phyloP scores from a whole-genome alignment of 768 basidiomycete genomes.

The Termitomyces sp. region DNA sequence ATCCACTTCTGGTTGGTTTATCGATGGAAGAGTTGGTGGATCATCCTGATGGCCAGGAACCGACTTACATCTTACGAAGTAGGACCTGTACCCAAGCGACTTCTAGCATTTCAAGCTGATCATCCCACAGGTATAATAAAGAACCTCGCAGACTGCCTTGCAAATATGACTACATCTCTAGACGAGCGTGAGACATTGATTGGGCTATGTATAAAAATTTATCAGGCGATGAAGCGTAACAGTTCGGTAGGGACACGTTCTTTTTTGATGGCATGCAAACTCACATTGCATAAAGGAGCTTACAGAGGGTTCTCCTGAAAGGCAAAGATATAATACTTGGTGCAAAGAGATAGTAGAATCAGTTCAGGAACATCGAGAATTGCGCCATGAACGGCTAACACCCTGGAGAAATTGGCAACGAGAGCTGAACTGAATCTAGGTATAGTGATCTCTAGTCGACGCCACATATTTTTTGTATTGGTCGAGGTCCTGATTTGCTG shows the following conservation, averaged over 20 bases:
- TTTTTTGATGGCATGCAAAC: neutral
- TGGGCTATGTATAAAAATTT: constrained; percentile 37
- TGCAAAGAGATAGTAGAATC: constrained; percentile 26
- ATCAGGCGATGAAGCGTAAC: constrained; percentile 47
- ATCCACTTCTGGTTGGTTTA: constrained; percentile 7
- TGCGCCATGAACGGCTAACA: neutral
- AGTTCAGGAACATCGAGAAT: constrained; percentile 19
- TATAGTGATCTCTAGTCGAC: neutral
- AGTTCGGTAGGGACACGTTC: constrained; percentile 29
- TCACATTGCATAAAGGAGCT: constrained; percentile 15
- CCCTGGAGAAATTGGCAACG: neutral
- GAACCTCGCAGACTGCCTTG: constrained; percentile 35
- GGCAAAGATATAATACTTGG: constrained; percentile 25
- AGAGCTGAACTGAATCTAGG: constrained; percentile 15
- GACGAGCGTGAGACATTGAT: constrained; percentile 27
- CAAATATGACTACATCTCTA: constrained; percentile 15
- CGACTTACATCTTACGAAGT: constrained; percentile 12
- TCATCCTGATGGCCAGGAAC: constrained; percentile 11
- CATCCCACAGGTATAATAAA: constrained; percentile 35
- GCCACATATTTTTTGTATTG: neutral
- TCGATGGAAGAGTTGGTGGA: neutral
- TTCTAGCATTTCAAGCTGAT: neutral
- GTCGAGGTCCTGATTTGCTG: constrained; percentile 6
- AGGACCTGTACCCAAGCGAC: neutral
- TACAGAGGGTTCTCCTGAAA: constrained; percentile 5